Conservation (phyloP, 2,329 filamentous ascomycete genomes). For the Aspergillus alliaceus region DNA sequence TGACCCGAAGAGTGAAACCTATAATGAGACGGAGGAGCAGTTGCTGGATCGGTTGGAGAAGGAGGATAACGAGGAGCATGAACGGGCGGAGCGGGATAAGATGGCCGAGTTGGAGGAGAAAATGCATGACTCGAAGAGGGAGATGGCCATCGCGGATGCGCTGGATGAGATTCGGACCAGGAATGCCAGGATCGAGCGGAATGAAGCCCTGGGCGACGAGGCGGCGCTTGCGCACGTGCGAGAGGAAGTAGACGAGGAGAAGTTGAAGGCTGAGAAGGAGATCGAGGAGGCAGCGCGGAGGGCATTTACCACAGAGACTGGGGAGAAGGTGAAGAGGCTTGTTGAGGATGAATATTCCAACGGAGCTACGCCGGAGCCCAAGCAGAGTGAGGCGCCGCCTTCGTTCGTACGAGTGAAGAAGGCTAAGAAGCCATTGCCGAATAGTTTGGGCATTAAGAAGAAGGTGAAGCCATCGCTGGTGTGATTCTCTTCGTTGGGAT, state of each 20-base stretch:
- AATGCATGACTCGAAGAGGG: conserved; percentile 84
- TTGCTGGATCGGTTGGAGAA: conserved; percentile 78
- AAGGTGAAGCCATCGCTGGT: conserved; percentile 65
- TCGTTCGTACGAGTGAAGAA: conserved; percentile 76
- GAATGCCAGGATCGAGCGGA: conserved; percentile 83
- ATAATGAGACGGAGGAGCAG: conserved; percentile 81
- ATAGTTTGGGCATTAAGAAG: conserved; percentile 83
- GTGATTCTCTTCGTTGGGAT: conserved; percentile 9
- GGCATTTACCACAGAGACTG: conserved; percentile 70
- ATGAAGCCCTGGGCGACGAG: conserved; percentile 64
- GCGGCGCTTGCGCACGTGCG: conserved; percentile 57
- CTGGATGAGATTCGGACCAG: conserved; percentile 90
- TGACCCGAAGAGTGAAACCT: conserved; percentile 56
- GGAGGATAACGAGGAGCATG: conserved; percentile 65
- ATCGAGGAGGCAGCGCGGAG: conserved; percentile 76
- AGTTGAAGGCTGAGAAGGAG: conserved; percentile 70
- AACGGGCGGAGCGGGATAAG: conserved; percentile 75
- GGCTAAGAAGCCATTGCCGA: conserved; percentile 80
- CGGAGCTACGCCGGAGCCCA: conserved; percentile 27
- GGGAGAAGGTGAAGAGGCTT: conserved; percentile 53
- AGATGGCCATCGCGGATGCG: conserved; percentile 96
- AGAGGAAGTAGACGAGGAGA: conserved; percentile 58
- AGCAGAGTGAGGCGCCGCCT: conserved; percentile 44
- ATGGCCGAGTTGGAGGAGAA: conserved; percentile 97
- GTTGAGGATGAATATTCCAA: conserved; percentile 44